Evolutionary conservation across 805 yeast species (phyloP), one percentile per base, ranked within the genome.

Genomic region (Kazachstania taianensis): DNA sequence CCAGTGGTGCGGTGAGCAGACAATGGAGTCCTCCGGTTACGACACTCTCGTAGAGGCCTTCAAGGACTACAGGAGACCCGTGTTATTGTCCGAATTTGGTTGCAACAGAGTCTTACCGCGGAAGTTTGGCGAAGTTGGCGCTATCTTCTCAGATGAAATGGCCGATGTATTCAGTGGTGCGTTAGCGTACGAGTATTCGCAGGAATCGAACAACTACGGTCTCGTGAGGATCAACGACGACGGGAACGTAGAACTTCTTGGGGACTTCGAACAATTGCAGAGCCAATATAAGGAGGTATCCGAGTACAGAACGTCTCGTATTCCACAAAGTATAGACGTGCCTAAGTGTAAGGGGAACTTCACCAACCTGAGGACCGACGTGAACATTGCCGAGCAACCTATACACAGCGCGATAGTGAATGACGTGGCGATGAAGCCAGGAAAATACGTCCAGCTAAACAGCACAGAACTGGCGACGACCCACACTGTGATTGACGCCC

Each of bases 1-100:
- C 61, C 81, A 85, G 42, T 89, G 97, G 97, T 92, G 97, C 65
- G 97, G 97, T 2, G 72, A 75, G 32, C 95, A 85, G 56, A 81
- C 92, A 0, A 77, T 85, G 54, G 63, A 74, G 41, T 67, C 83
- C 2, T 80, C 94, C 47, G 96, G 96, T 0, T 81, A 78, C 48
- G 67, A 71, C 41, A 50, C 62, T n/a, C 70, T 89, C 22, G 81
- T 82, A 7, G 66, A 67, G 22, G 94, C 83, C 41, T 87, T 85
- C 53, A 53, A 61, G 16, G 70, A 72, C 24, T 84, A 71, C 53
- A 56, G 81, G 2, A 72, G 76, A 38, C 97, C 97, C 1, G 72
- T 89, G 0, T 81, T 89, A 55, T 72, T 89, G 36, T 84, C 96
- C 1, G 97, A 89, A 63, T 85, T 75, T 61, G 96, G 96, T 5